These are phyloP conservation scores for Aspergillus sp. DNA, from an alignment of 2,329 filamentous ascomycete genomes.

Conservation along the genomic window DNA sequence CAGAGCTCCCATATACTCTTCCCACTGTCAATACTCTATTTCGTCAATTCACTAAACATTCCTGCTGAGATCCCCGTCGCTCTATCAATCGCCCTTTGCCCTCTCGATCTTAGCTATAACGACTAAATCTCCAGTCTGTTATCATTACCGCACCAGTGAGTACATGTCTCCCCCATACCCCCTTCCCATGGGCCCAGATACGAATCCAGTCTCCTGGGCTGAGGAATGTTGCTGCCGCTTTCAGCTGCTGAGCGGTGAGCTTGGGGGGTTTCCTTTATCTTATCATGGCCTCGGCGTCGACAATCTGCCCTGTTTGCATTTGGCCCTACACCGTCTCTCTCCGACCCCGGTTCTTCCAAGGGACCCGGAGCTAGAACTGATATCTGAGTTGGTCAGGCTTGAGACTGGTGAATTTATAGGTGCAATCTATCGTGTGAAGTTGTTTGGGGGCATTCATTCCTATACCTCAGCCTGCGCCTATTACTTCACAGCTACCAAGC, in stretches of 20 bases:
- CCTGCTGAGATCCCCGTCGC: neutral
- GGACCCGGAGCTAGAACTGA: neutral
- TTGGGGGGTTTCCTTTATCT: conserved; percentile 10
- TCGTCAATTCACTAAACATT: neutral
- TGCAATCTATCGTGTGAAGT: neutral
- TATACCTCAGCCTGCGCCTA: neutral
- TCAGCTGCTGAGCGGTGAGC: conserved; percentile 6
- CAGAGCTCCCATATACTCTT: conserved; percentile 3
- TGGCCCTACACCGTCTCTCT: neutral
- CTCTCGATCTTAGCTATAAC: conserved; percentile 1
- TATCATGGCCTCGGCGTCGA: conserved; percentile 8
- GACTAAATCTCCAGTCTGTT: neutral
- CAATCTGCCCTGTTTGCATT: neutral
- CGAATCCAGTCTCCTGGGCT: neutral
- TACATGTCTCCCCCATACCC: conserved; percentile 1
- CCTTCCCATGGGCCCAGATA: conserved; percentile 16
- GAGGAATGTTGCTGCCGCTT: neutral
- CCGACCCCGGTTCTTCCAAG: neutral
- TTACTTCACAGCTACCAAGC: neutral
- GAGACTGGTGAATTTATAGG: neutral
- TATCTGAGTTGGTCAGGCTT: neutral
- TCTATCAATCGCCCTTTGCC: conserved; percentile 10
- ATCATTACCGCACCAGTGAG: conserved; percentile 4
- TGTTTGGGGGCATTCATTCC: neutral
- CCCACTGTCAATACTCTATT: conserved; percentile 2